phyloP scores from a whole-genome alignment of 345 rosid genomes.

The Rhodamnia argentea region DNA sequence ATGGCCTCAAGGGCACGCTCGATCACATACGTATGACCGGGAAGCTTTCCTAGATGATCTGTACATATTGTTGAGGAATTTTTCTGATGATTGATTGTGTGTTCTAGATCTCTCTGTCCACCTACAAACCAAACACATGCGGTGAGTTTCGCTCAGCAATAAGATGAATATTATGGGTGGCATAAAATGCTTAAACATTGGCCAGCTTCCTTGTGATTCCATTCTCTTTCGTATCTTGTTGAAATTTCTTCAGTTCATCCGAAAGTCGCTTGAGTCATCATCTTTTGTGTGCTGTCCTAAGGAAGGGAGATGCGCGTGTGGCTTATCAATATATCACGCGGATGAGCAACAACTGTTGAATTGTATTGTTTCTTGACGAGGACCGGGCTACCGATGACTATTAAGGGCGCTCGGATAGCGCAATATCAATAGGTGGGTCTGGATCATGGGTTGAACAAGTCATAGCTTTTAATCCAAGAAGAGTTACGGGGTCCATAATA shows the following conservation, averaged over 20 bases:
- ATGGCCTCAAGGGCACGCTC: conserved; percentile 1
- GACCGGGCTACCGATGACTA: background rate
- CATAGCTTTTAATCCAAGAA: background rate
- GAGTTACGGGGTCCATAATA: background rate
- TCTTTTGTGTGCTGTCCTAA: background rate
- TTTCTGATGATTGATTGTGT: background rate
- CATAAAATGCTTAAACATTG: background rate
- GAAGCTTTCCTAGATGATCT: conserved; percentile 1
- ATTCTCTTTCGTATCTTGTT: background rate
- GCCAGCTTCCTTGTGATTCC: background rate
- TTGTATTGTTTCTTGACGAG: background rate
- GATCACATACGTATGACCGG: background rate
- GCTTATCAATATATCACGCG: background rate
- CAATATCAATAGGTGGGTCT: background rate
- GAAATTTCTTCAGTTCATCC: background rate
- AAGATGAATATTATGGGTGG: background rate
- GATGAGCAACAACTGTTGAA: background rate
- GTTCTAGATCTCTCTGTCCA: background rate
- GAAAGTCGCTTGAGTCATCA: background rate
- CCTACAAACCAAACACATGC: background rate
- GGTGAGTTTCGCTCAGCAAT: background rate
- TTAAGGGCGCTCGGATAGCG: background rate
- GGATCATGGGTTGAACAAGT: background rate
- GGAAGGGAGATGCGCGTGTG: background rate
- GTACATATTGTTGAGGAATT: background rate